Evolutionary conservation across 2,329 filamentous ascomycete genomes (phyloP), one percentile per base, ranked within the genome.

Genomic region (Colletotrichum acutatum): DNA sequence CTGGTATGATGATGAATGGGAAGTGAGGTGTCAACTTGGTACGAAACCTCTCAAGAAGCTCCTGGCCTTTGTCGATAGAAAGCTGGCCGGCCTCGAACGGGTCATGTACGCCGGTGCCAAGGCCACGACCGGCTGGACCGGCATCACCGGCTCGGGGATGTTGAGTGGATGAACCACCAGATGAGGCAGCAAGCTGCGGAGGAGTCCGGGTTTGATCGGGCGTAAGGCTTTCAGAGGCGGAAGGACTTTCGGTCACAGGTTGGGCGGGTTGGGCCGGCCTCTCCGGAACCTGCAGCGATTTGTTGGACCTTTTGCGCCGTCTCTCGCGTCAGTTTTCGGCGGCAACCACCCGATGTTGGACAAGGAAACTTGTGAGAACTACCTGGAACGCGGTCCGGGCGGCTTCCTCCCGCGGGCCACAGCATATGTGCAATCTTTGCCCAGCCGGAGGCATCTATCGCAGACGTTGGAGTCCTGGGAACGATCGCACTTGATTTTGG

Each of bases 401-500:
- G 73, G 74, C n/a, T 74, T 77, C 7, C 79, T 77, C 32, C 70
- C 60, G 5, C 79, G 76, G 22, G 80, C 76, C 34, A 76, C 76
- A 5, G 80, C 78, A 70, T 82, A 82, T 14, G 80, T 74, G 62
- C 80, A 82, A 1, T 75, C 71, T 67, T 82, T 82, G n/a, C 75
- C 76, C 3, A 82, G 75, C 26, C 80, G 78, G 62, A 81, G 71
- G 70, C 80, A 82, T 24, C 80, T 72, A 37, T 82, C 80, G 71
- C 80, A 82, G 54, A 77, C 72, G 28, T 75, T 78, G 11, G 80
- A 80, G n/a, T 81, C 77, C 24, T 82, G 79, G 0, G 80, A 78
- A 53, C 79, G 80, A 57, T 80, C 77, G 68, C 80, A 82, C 19
- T 79, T 76, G n/a, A 82, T 82, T 57, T 82, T 82, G 65, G 80